A percentile compares a stretch with the other conserved stretches of the same genome.
These are phyloP conservation scores for Venturia aucupariae DNA, from an alignment of 2,329 filamentous ascomycete species.

Conservation along the genomic window DNA sequence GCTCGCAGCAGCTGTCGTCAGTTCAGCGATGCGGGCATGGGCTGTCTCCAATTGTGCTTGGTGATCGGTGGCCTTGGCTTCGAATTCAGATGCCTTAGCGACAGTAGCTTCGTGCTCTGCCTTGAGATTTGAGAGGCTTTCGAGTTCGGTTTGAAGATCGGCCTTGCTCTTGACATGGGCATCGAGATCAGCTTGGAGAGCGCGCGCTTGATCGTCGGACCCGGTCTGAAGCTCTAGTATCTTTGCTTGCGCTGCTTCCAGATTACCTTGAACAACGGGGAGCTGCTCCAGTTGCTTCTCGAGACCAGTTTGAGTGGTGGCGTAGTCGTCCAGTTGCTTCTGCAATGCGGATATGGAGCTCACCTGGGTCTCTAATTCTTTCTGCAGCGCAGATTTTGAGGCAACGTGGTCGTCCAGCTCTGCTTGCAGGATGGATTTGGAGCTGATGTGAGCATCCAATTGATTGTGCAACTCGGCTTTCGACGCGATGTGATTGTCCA, in stretches of 20 bases:
- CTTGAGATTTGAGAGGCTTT: not conserved
- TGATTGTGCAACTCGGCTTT: not conserved
- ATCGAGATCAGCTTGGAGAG: slow-evolving; percentile 8
- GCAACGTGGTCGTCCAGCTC: slow-evolving; percentile 6
- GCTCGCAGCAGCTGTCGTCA: slow-evolving; percentile 2
- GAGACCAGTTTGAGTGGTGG: not conserved
- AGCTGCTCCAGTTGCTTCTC: slow-evolving; percentile 6
- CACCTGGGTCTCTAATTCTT: not conserved
- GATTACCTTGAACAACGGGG: not conserved
- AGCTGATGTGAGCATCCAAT: not conserved
- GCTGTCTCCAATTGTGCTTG: slow-evolving; percentile 4
- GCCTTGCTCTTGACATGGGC: slow-evolving; percentile 2
- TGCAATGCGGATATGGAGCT: not conserved
- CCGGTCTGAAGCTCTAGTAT: not conserved
- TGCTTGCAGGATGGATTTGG: not conserved
- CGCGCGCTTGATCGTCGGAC: slow-evolving; percentile 1
- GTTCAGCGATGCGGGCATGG: not conserved
- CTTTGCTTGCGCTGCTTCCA: slow-evolving; percentile 2
- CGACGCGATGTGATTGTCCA: not conserved
- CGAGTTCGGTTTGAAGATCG: slow-evolving; percentile 1
- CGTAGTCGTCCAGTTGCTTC: slow-evolving; percentile 4
- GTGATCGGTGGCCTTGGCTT: not conserved
- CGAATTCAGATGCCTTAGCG: slow-evolving; percentile 2
- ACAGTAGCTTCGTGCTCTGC: not conserved
- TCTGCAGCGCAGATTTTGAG: not conserved